Conservation (phyloP, 1,284 basidiomycete species). For the Erythrobasidium hasegawianum region DNA sequence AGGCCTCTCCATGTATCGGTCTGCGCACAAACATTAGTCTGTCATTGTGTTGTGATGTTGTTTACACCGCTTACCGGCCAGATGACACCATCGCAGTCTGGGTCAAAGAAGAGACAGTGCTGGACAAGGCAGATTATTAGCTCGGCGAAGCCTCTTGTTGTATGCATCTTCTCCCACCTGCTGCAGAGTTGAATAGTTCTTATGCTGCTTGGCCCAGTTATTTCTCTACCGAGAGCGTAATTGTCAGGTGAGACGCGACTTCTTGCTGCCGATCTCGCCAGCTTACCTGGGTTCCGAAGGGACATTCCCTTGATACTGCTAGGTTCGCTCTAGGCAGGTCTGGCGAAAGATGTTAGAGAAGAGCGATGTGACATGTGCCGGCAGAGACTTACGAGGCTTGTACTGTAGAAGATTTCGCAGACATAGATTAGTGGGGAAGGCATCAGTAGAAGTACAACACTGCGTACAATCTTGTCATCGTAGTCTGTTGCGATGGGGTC, state of each 20-base stretch:
- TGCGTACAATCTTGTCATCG: constrained; percentile 1
- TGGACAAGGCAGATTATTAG: neutral
- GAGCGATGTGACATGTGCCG: neutral
- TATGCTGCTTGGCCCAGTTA: constrained; percentile 40
- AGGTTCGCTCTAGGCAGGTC: constrained; percentile 30
- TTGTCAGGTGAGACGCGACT: constrained; percentile 6
- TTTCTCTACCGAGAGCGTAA: constrained; percentile 22
- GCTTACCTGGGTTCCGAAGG: constrained; percentile 28
- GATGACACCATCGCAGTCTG: constrained; percentile 47
- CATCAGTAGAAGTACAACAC: neutral
- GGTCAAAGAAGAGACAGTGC: constrained; percentile 46
- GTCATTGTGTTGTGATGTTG: neutral
- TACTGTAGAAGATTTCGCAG: neutral
- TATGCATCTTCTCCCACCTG: constrained; percentile 21
- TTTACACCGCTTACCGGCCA: constrained; percentile 41
- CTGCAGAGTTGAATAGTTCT: constrained; percentile 38
- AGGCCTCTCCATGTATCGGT: constrained; percentile 45
- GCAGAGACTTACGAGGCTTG: constrained; percentile 14
- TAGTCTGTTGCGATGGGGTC: constrained; percentile 11
- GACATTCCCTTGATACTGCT: constrained; percentile 31
- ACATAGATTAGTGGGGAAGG: neutral
- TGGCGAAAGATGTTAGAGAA: neutral
- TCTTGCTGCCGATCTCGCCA: neutral
- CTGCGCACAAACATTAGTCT: neutral
- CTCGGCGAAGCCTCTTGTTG: neutral